These are phyloP conservation scores for Plenodomus biglobosus DNA, from an alignment of 2,329 filamentous ascomycete genomes.

Conservation along the genomic window DNA sequence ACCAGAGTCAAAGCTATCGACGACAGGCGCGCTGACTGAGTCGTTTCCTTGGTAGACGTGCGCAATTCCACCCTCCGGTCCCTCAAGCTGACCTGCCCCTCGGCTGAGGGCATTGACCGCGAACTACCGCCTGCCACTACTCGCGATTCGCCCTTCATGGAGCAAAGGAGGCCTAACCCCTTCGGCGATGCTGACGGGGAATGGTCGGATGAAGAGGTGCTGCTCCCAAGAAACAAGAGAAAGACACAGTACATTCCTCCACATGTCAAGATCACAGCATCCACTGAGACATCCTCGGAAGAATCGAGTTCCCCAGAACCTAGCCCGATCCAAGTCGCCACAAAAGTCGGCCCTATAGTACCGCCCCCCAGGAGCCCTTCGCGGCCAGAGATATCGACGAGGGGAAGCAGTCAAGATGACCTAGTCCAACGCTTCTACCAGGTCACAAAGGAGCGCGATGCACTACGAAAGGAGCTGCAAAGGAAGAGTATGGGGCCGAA, in stretches of 20 bases:
- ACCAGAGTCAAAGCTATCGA: constrained; percentile 9
- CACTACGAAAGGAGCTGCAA: constrained; percentile 41
- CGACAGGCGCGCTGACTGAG: constrained; percentile 23
- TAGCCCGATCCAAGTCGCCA: constrained; percentile 21
- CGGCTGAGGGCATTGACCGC: constrained; percentile 36
- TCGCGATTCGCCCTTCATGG: constrained; percentile 18
- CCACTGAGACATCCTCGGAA: constrained; percentile 29
- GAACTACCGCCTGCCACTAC: constrained; percentile 20
- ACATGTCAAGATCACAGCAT: constrained; percentile 25
- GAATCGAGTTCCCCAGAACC: constrained; percentile 26
- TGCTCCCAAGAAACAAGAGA: constrained; percentile 35
- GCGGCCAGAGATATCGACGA: constrained; percentile 30
- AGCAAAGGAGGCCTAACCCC: constrained; percentile 25
- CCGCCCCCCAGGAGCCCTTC: constrained; percentile 44
- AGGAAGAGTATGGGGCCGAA: constrained; percentile 36
- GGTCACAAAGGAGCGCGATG: constrained; percentile 43
- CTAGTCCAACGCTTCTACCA: constrained; percentile 43
- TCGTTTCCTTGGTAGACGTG: constrained; percentile 35
- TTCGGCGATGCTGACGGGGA: constrained; percentile 38
- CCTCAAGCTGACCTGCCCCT: constrained; percentile 42
- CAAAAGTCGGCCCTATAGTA: constrained; percentile 29
- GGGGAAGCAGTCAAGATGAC: constrained; percentile 41
- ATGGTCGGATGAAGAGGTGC: constrained; percentile 43
- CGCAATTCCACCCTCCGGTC: constrained; percentile 41
- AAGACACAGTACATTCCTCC: constrained; percentile 36